A percentile compares a stretch with the other conserved stretches of the same genome.
Evolutionary conservation across 2,329 filamentous ascomycete genomes (phyloP).

Genomic region (Orbilia brochopaga): DNA sequence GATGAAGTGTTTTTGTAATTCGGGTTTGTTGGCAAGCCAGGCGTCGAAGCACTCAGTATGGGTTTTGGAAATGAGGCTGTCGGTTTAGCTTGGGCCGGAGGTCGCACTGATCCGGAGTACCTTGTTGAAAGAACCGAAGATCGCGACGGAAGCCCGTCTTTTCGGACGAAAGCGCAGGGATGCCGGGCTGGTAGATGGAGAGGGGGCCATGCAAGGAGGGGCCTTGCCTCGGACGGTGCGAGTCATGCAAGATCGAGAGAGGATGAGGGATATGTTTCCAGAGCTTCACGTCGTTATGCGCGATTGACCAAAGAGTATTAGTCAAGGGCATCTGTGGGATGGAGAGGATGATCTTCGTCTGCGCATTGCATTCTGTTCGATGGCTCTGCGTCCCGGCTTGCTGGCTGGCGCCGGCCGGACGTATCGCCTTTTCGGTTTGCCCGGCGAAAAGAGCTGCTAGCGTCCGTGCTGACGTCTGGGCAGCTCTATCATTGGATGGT

Average conservation of each 20-base stretch:
- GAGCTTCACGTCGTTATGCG: not conserved
- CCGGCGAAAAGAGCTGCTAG: constrained; percentile 13
- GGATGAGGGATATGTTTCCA: not conserved
- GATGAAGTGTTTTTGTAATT: too few relatives aligned
- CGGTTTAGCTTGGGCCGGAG: not conserved
- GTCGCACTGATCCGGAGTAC: constrained; percentile 24
- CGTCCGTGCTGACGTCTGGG: constrained; percentile 32
- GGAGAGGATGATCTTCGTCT: too few relatives aligned
- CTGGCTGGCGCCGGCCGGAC: constrained; percentile 29
- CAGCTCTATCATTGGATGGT: constrained; percentile 25
- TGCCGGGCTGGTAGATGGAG: not conserved
- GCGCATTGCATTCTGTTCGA: too few relatives aligned
- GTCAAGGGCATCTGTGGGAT: not conserved
- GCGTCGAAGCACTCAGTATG: too few relatives aligned
- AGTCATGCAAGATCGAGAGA: not conserved
- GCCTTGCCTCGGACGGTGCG: too few relatives aligned
- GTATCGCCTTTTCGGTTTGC: constrained; percentile 42
- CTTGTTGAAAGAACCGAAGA: constrained; percentile 26
- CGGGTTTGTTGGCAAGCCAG: too few relatives aligned
- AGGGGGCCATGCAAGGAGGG: not conserved
- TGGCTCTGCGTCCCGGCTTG: constrained; percentile 6
- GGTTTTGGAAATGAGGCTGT: not conserved
- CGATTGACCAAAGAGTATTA: not conserved
- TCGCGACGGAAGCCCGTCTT: constrained; percentile 17
- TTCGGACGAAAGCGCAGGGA: constrained; percentile 19